Evolutionary conservation across 306 rosid species (phyloP), one percentile per base, ranked within the genome.

Genomic region (Urtica urens): DNA sequence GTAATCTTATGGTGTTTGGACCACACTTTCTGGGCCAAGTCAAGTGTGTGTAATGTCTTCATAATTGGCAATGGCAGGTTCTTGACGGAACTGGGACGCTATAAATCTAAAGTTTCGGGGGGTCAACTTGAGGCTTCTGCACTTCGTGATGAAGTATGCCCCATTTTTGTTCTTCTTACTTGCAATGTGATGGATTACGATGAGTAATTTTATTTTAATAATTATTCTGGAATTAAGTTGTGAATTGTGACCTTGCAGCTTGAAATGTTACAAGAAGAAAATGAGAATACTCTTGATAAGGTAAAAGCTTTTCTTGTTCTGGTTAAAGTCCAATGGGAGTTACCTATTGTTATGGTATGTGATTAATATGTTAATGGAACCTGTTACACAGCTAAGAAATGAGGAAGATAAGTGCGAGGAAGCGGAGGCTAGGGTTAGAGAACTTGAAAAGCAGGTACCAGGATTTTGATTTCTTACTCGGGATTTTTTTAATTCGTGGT

Each of bases 371-470:
- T 38, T 62, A n/a, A 49, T 69, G 58, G 56, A 51, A 58, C 51
- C 59, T 30, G 33, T 57, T 28, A 33, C 63, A 60, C 87, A 88
- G 96, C 96, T 88, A 49, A 78, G 90, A 68, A 69, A 55, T 30
- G 93, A 88, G 75, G 96, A 88, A 65, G 86, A 78, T 58, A 76
- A 68, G 73, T 72, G 88, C 68, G 71, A 83, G 19, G 96, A 80
- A 55, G 78, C 81, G 40, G 86, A 83, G 53, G 78, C 80, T 51
- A 83, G 96, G 65, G 79, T 83, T 27, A 78, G 59, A 83, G 96
- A 78, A 79, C 93, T 88, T 63, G 80, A 81, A 75, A 88, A 88
- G 62, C 96, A 88, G 96, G 96, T 87, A 62, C 63, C 33, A 26
- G n/a, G n/a, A 14, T 56, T 42, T 46, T 51, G 3, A 60, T 44